A percentile compares a stretch with the other conserved stretches of the same genome.
Conservation (phyloP, 306 rosid species). For the Rosa lucieae region DNA sequence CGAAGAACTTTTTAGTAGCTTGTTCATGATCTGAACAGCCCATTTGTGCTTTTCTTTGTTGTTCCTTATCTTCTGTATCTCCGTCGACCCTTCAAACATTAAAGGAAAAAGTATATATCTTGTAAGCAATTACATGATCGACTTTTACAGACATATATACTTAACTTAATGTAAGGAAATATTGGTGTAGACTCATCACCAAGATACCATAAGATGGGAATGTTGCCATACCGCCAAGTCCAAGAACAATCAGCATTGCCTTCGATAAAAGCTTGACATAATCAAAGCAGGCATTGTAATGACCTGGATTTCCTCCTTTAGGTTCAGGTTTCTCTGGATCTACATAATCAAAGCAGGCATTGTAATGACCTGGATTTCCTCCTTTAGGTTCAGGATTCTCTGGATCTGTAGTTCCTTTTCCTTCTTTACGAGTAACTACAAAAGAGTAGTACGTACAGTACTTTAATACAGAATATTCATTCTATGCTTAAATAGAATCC, state of each 20-base stretch:
- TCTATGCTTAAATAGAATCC: too few species aligned
- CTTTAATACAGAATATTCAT: too few species aligned
- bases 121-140: not conserved
- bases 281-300: not conserved
- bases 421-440: too few species aligned
- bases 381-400: conserved; percentile 1
- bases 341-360: not conserved
- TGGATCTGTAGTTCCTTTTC: not conserved
- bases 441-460: too few species aligned
- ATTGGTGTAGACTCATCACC: not conserved
- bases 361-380: not conserved
- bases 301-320: not conserved
- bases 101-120: not conserved
- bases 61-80: conserved; percentile 14
- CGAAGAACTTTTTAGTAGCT: not conserved
- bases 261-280: conserved; percentile 3
- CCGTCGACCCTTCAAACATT: conserved; percentile 1
- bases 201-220: not conserved
- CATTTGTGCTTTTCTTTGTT: conserved; percentile 41
- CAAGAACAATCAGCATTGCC: conserved; percentile 4
- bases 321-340: conserved; percentile 9
- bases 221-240: not conserved
- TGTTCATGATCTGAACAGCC: conserved; percentile 45
- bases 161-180: not conserved
- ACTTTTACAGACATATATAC: not conserved